phyloP scores from a whole-genome alignment of 2,329 filamentous ascomycete species.

The Elsinoe australis region DNA sequence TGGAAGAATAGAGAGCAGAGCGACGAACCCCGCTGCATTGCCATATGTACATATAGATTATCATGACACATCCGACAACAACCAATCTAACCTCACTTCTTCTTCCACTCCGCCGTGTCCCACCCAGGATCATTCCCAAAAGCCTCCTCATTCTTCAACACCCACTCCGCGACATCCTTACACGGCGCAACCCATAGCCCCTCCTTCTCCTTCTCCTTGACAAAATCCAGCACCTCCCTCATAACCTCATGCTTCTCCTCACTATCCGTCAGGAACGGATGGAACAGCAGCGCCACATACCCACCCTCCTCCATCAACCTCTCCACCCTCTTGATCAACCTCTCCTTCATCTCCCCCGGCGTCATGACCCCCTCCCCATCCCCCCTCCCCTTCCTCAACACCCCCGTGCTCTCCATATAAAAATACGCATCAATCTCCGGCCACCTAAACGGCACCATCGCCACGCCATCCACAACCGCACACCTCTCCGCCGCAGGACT shows the following conservation, averaged over 20 bases:
- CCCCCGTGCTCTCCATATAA: conserved; percentile 28
- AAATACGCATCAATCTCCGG: conserved; percentile 30
- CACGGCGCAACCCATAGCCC: conserved; percentile 28
- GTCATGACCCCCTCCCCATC: conserved; percentile 22
- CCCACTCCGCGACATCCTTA: conserved; percentile 26
- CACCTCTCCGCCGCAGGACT: conserved; percentile 29
- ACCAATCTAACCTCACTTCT: too few species aligned
- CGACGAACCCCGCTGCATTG: too few species aligned
- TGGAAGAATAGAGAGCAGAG: too few species aligned
- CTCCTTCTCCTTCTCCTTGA: conserved; percentile 25
- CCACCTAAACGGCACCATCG: conserved; percentile 24
- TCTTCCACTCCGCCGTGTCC: conserved; percentile 28
- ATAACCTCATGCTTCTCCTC: conserved; percentile 25
- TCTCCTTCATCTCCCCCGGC: conserved; percentile 22
- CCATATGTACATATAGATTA: not conserved
- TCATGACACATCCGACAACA: not conserved
- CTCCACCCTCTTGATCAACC: conserved; percentile 26
- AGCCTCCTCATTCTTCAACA: conserved; percentile 22
- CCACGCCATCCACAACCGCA: conserved; percentile 21
- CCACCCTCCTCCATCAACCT: conserved; percentile 25
- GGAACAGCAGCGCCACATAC: conserved; percentile 28
- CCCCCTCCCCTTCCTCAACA: conserved; percentile 26
- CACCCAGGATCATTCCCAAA: conserved; percentile 27
- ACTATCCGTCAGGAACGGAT: conserved; percentile 28
- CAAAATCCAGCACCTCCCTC: conserved; percentile 25